Evolutionary conservation across 345 rosid genomes (phyloP), one percentile per base, ranked within the genome.

Genomic region (Heritiera littoralis): DNA sequence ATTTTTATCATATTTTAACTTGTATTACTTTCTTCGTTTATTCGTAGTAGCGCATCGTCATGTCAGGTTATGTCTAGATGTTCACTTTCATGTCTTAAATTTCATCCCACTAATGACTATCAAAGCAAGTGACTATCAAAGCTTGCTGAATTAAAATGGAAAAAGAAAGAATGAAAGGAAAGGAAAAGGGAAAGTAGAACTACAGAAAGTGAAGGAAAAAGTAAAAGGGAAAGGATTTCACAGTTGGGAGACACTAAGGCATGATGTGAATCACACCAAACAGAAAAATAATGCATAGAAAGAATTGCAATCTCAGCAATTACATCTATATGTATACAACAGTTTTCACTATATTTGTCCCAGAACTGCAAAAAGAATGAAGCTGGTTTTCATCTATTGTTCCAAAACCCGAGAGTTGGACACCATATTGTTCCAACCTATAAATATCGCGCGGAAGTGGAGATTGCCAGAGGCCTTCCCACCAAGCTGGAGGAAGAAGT

Each of bases 381-480:
- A 95, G 90, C 73, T 85, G 80, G 61, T 79, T 85, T 84, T 90
- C 92, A 30, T 93, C 92, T 40, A 89, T 76, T 1, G 93, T 91
- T 76, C 98, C 98, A 13, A 92, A 76, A 40, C 92, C 94, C 0
- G 98, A 91, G n/a, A 95, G 89, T 79, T 87, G 83, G 78, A 95
- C 15, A 7, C 98, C 97, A 7, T 83, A 92, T 48, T 85, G 80
- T 40, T 87, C 89, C 78, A 95, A 80, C 84, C 86, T 85, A 3
- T 85, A 89, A 76, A 90, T 74, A 72, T 95, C 97, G 5, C 94
- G 90, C 6, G 88, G 85, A 60, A 92, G 86, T 0, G 98, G 98
- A 0, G 98, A 95, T 81, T 92, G 98, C 98, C 98, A 95, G 35
- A 91, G 84, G 68, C 97, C 91, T 56, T 93, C 98, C 98, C 97